Evolutionary conservation across 225 moss, liverwort and hornwort genomes (phyloP).

Genomic region (Marchantia paleacea): DNA sequence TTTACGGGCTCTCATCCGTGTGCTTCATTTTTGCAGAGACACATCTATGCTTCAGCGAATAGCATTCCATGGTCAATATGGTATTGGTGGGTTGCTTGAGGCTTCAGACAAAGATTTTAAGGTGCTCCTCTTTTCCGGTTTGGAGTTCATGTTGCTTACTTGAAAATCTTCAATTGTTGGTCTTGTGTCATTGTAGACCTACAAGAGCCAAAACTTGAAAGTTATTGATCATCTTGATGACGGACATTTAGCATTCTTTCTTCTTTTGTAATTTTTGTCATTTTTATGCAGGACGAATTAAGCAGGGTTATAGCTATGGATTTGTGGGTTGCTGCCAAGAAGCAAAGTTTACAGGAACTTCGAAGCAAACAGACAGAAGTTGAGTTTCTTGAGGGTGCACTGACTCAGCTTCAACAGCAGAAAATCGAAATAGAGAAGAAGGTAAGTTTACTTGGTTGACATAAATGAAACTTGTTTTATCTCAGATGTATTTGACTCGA

Average conservation of each 20-base stretch:
- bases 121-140: slow-evolving; percentile 36
- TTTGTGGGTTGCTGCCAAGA: slow-evolving; percentile 84
- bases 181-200: neutral
- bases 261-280: neutral
- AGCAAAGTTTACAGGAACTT: slow-evolving; percentile 65
- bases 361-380: slow-evolving; percentile 66
- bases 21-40: slow-evolving; percentile 52
- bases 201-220: neutral
- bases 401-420: slow-evolving; percentile 77
- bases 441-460: slow-evolving; percentile 32
- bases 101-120: slow-evolving; percentile 99
- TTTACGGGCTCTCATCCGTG: neutral
- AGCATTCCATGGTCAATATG: slow-evolving; percentile 97
- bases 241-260: neutral
- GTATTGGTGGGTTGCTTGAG: slow-evolving; percentile 88
- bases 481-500: neutral
- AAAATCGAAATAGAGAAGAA: slow-evolving; percentile 58
- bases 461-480: neutral
- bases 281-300: slow-evolving; percentile 65
- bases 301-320: slow-evolving; percentile 87
- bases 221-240: neutral
- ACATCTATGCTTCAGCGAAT: slow-evolving; percentile 87
- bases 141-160: neutral
- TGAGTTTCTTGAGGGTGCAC: slow-evolving; percentile 65
- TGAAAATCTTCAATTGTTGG: neutral